These are phyloP conservation scores for Mucor plumbeus DNA, from an alignment of 371 early-diverging fungal species.

Conservation along the genomic window DNA sequence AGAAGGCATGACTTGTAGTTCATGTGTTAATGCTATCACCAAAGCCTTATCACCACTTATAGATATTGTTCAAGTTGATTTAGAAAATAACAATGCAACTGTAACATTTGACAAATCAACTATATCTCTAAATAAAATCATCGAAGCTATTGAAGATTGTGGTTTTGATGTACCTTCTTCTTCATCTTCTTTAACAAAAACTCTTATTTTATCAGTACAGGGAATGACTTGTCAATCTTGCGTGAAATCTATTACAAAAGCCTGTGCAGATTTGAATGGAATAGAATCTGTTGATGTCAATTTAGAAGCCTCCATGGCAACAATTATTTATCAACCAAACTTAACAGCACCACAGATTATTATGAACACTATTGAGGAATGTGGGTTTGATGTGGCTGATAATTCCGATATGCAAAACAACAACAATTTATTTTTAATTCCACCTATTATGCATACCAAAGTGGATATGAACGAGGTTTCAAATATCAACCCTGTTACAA, in stretches of 20 bases:
- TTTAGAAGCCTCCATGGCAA: constrained; percentile 52
- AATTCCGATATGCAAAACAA: constrained; percentile 5
- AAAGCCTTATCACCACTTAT: constrained; percentile 45
- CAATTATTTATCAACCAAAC: constrained; percentile 43
- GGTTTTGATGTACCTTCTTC: constrained; percentile 30
- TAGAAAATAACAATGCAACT: constrained; percentile 38
- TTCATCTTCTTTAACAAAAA: background rate
- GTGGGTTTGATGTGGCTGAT: constrained; percentile 53
- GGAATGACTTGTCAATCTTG: constrained; percentile 89
- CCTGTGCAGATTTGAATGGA: constrained; percentile 22
- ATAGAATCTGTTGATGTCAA: constrained; percentile 42
- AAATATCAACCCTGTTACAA: background rate
- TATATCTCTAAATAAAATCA: constrained; percentile 13
- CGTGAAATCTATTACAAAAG: constrained; percentile 66
- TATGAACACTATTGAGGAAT: constrained; percentile 53
- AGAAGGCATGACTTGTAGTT: constrained; percentile 68
- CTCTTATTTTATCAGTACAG: constrained; percentile 45
- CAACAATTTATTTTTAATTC: background rate
- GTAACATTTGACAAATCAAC: constrained; percentile 36
- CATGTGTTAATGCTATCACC: constrained; percentile 59
- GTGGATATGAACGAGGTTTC: constrained; percentile 58
- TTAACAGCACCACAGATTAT: constrained; percentile 22
- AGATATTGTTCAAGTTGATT: constrained; percentile 38
- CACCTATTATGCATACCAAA: constrained; percentile 45
- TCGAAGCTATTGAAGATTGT: constrained; percentile 46